phyloP scores from a whole-genome alignment of 1,139 yeast species.

The Maudiozyma humilis region DNA sequence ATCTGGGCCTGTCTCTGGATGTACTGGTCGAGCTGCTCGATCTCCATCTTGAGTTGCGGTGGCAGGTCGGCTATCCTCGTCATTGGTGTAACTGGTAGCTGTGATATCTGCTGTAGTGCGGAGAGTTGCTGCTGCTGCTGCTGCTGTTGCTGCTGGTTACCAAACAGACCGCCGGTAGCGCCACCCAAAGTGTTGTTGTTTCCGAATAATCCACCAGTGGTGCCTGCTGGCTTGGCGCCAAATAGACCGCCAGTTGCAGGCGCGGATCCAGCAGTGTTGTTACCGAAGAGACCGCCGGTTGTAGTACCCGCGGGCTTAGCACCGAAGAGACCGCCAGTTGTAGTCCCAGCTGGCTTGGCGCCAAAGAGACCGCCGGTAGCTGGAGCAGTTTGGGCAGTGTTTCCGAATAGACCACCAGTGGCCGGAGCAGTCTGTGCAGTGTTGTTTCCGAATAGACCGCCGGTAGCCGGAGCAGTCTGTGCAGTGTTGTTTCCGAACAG shows the following conservation, averaged over 20 bases:
- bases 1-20: conserved; percentile 77
- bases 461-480: neutral
- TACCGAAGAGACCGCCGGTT: conserved; percentile 21
- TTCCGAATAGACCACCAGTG: conserved; percentile 12
- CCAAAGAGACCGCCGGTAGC: conserved; percentile 37
- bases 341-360: conserved; percentile 8
- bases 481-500: conserved; percentile 26
- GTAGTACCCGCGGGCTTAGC: conserved; percentile 4
- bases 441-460: conserved; percentile 30
- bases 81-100: conserved; percentile 63
- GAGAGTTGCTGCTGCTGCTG: conserved; percentile 34
- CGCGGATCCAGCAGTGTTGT: conserved; percentile 9
- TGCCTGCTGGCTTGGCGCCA: conserved; percentile 6
- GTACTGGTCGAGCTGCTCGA: conserved; percentile 75
- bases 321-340: conserved; percentile 34
- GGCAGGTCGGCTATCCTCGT: conserved; percentile 86
- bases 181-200: conserved; percentile 11
- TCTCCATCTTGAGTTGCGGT: conserved; percentile 59
- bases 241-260: conserved; percentile 13
- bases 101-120: conserved; percentile 27
- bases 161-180: conserved; percentile 32
- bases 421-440: conserved; percentile 9
- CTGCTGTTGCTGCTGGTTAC: conserved; percentile 25
- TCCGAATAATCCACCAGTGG: conserved; percentile 37
- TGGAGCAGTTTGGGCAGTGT: conserved; percentile 2